Base-by-base conservation (phyloP, 2,329 filamentous ascomycete species). In the Epicoccum nigrum region DNA sequence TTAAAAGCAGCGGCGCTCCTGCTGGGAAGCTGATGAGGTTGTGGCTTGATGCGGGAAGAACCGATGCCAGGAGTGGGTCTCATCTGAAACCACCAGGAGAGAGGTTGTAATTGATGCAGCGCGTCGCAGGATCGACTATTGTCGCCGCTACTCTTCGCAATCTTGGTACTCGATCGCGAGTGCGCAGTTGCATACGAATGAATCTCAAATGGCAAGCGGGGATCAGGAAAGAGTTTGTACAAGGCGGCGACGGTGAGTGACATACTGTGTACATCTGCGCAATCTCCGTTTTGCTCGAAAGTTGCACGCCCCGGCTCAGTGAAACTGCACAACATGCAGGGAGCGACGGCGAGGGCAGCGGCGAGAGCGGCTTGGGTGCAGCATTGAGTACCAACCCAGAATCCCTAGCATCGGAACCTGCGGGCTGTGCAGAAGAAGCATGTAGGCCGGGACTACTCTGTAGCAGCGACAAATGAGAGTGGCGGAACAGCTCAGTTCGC, bases 341-440 rank as follows among this genome's bases (percentile, higher is more conserved):
- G 51, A 45, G 15, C n/a, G 27, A 33, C 12, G 39, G 33, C 28
- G 38, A 39, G 45, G 38, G 33, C 45, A 19, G 50, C 37, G 23
- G 23, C 37, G 32, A 39, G 43, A 33, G 45, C 37, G 38, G 46
- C 46, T 32, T 23, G 25, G 27, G 19, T n/a, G 38, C 20, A 23
- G 23, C 43, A 28, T 20, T 28, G 5, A 34, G 25, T 39, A 44
- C 39, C 51, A 39, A 35, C 39, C 51, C 45, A 35, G 27, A 41
- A 48, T 17, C 47, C 51, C 34, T 34, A 41, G 35, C 45, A 30
- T 39, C 40, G 51, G 51, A 40, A 39, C 34, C 40, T 49, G 45
- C 39, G 48, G 20, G 49, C 33, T 41, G 16, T 40, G 50, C 50
- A 47, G 45, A 54, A 48, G 45, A 19, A 54, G 51, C 34, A 48